These are phyloP conservation scores for Linaria vulgaris DNA, from an alignment of 257 asterid species.

Conservation along the genomic window DNA sequence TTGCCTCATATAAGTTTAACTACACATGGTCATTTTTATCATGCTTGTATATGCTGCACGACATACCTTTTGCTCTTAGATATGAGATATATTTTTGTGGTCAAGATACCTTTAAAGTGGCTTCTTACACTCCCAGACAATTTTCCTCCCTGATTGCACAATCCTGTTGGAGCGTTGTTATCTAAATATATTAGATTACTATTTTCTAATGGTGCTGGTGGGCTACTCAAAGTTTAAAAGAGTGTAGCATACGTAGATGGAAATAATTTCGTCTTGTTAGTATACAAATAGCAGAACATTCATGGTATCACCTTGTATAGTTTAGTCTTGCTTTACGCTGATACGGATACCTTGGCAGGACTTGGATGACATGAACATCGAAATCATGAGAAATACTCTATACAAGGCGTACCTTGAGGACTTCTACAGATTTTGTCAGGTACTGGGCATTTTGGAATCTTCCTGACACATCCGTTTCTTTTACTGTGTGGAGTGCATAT, in stretches of 20 bases:
- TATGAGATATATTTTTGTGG: conserved; percentile 6
- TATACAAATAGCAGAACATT: not conserved
- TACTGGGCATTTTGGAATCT: conserved; percentile 20
- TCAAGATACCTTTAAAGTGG: not conserved
- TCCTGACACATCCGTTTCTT: conserved; percentile 21
- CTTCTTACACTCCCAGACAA: too few relatives aligned
- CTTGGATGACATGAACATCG: conserved; percentile 96
- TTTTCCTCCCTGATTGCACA: too few relatives aligned
- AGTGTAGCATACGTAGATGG: not conserved
- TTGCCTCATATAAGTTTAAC: too few relatives aligned
- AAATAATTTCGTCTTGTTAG: not conserved
- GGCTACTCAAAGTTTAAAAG: too few relatives aligned
- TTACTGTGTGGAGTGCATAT: not conserved
- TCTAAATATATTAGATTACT: too few relatives aligned
- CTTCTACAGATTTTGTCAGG: conserved; percentile 86
- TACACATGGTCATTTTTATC: too few relatives aligned
- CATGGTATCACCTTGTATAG: too few relatives aligned
- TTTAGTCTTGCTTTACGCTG: conserved; percentile 5
- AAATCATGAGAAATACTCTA: conserved; percentile 91
- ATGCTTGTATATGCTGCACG: too few relatives aligned
- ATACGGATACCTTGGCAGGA: conserved; percentile 45
- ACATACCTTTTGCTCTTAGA: not conserved
- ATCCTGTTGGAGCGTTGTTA: too few relatives aligned
- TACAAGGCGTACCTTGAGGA: conserved; percentile 96
- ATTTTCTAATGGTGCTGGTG: too few relatives aligned